Percentiles rank a stretch among this genome's conserved stretches.
These are phyloP conservation scores for Pichia kudriavzevii DNA, from an alignment of 1,139 yeast genomes.

Conservation along the genomic window DNA sequence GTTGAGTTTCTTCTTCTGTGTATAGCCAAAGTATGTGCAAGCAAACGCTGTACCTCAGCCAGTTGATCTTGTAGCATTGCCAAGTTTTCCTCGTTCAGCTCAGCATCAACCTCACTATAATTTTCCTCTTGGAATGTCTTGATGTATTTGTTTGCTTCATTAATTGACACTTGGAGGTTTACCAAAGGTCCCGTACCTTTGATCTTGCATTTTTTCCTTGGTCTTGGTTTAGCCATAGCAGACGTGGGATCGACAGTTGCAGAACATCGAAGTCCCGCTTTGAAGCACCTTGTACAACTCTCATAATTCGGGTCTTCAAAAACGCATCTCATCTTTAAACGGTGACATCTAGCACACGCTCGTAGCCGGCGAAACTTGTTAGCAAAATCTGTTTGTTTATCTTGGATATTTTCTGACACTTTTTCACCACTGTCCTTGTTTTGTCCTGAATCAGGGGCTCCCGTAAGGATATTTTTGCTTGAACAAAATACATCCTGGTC, in stretches of 20 bases:
- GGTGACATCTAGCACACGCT: conserved; percentile 53
- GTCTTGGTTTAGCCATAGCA: conserved; percentile 23
- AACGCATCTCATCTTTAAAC: conserved; percentile 48
- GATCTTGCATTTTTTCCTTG: conserved; percentile 25
- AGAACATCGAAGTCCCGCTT: conserved; percentile 40
- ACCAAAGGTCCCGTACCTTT: conserved; percentile 25
- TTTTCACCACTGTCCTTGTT: too few species aligned
- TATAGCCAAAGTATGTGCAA: conserved; percentile 25
- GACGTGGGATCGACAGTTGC: conserved; percentile 42
- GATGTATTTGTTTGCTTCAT: conserved; percentile 20
- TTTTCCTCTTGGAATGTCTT: conserved; percentile 17
- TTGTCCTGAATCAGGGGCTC: too few species aligned
- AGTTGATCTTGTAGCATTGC: conserved; percentile 25
- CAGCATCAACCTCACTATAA: conserved; percentile 15
- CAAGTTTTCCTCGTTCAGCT: conserved; percentile 14
- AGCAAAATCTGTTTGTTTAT: conserved; percentile 23
- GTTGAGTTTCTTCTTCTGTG: too few species aligned
- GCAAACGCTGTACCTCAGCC: conserved; percentile 25
- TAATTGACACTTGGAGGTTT: conserved; percentile 22
- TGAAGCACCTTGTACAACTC: conserved; percentile 42
- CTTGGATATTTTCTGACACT: too few species aligned
- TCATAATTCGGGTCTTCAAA: conserved; percentile 39
- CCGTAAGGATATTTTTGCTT: too few species aligned
- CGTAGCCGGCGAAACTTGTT: conserved; percentile 29
- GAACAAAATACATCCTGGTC: too few species aligned